These are phyloP conservation scores for Dactylonectria estremocensis DNA, from an alignment of 2,329 filamentous ascomycete species.

Conservation along the genomic window DNA sequence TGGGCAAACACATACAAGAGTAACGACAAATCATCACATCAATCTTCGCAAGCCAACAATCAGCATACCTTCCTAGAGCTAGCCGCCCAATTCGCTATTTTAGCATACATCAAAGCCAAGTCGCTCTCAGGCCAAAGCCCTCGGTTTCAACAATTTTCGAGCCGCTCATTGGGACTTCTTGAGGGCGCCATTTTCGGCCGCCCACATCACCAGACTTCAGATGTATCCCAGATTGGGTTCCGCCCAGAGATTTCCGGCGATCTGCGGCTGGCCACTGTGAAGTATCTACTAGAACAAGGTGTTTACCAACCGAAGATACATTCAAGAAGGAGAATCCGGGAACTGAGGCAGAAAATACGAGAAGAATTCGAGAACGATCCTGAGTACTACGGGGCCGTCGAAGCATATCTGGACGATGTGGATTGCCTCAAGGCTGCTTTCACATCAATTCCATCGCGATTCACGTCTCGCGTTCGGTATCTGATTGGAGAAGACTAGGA, in stretches of 20 bases:
- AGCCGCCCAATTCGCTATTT: background rate
- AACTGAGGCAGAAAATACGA: too few species aligned
- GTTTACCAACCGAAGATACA: too few species aligned
- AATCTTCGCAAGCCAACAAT: background rate
- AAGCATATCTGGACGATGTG: too few species aligned
- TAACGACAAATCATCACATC: background rate
- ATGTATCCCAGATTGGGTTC: background rate
- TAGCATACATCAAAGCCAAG: slow-evolving; percentile 1
- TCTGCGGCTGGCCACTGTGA: background rate
- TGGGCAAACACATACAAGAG: background rate
- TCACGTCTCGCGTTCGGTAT: too few species aligned
- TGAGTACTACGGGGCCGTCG: too few species aligned
- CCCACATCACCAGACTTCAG: background rate
- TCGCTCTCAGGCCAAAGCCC: background rate
- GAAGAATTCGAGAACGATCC: too few species aligned
- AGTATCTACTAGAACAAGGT: background rate
- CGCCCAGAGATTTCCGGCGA: background rate
- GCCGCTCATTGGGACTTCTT: background rate
- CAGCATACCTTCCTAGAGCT: background rate
- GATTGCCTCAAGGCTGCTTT: too few species aligned
- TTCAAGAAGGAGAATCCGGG: too few species aligned
- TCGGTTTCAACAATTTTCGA: background rate
- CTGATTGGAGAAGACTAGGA: too few species aligned
- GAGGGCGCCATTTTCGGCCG: background rate
- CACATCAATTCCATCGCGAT: too few species aligned